Evolutionary conservation across 73 alveolate genomes (phyloP).

Genomic region (Paramecium sonneborni): DNA sequence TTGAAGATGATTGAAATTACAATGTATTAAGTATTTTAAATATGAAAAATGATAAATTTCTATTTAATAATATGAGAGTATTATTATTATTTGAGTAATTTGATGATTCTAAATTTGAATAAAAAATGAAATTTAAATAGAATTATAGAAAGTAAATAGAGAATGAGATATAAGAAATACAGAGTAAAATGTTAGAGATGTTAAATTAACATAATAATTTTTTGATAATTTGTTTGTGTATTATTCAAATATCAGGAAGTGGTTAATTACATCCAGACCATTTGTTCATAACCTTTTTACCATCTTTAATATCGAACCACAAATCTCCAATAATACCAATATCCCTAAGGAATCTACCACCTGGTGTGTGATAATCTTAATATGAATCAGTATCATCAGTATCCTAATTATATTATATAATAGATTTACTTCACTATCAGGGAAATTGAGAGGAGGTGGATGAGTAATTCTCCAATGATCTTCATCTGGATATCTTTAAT

Average conservation of each 20-base stretch:
- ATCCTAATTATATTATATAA: not conserved
- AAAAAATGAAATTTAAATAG: too few relatives aligned
- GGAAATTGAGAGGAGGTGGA: conserved; percentile 69
- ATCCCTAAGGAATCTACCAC: conserved; percentile 56
- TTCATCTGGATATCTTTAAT: conserved; percentile 67
- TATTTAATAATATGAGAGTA: too few relatives aligned
- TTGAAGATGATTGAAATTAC: not conserved
- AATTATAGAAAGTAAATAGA: too few relatives aligned
- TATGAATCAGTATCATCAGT: conserved; percentile 69
- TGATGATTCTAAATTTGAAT: too few relatives aligned
- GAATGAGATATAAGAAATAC: not conserved
- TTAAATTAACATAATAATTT: not conserved
- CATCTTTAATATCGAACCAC: conserved; percentile 66
- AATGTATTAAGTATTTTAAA: not conserved
- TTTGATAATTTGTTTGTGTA: not conserved
- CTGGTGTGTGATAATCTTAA: conserved; percentile 52
- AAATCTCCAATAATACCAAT: conserved; percentile 65
- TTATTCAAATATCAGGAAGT: conserved; percentile 62
- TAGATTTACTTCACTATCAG: conserved; percentile 60
- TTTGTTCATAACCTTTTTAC: conserved; percentile 63
- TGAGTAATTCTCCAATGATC: conserved; percentile 70
- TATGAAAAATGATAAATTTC: not conserved
- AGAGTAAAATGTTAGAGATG: not conserved
- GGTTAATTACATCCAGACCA: conserved; percentile 71
- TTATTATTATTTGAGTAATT: too few relatives aligned